Evolutionary conservation across 164 flowering plant genomes (phyloP), one percentile per base, ranked within the genome.

Genomic region (Nelumbo lutea): DNA sequence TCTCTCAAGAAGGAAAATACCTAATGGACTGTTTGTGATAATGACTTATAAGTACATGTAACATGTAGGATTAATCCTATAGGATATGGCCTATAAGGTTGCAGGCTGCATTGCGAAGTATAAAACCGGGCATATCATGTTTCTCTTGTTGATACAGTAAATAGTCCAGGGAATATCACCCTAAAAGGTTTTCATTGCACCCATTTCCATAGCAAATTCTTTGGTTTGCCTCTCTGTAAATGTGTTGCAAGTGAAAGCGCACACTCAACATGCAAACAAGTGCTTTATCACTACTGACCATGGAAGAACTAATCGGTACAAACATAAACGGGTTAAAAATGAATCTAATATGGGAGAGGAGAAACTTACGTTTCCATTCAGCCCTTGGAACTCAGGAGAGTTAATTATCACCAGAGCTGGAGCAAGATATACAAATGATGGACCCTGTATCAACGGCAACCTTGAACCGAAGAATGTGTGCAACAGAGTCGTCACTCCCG

Each of bases 371-470:
- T 88, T 85, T 75, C 86, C 93, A 68, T 81, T 86, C 70, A 87
- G 84, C 61, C 86, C 85, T 74, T 74, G 84, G 70, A 95, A 90
- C 78, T 92, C 96, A 5, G 91, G 85, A 46, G 99, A 92, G 81
- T 95, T 89, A 61, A 95, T 89, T 59, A 95, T 90, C 0, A 95
- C 96, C 73, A 95, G 83, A 14, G 85, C 97, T 1, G 99, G 99
- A 66, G 99, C 99, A 48, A 95, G 83, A 81, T 77, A 92, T 64
- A 95, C 95, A 75, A 90, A 92, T 1, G 99, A 95, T 4, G 99
- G 95, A 55, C 99, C 99, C 73, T 95, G 99, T 77, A 92, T 82
- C 76, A 95, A 74, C 41, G 99, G 99, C 83, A 95, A 79, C 74
- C 99, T 86, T 52, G 98, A 86, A 0, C 99, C 99, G 68, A 95